Base-by-base conservation (phyloP, 306 rosid species). In the Ormosia semicastrata region DNA sequence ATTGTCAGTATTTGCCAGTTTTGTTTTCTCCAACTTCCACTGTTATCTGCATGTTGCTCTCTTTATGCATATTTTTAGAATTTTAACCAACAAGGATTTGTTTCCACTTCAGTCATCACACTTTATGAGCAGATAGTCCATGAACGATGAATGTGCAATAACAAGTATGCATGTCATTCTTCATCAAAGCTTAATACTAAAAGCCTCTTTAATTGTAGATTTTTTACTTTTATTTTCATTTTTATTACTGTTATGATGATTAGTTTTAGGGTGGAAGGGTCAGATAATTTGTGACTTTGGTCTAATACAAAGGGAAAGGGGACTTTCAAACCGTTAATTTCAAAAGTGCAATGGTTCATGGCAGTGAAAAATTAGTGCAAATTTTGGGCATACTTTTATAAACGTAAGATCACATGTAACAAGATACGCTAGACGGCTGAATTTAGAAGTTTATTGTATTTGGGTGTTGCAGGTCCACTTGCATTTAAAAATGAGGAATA, bases 381-480 rank as follows among this genome's bases (percentile, higher is more conserved):
- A 37, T 3, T 4, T 62, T 62, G 67, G 30, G 24, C 29, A 64
- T 65, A n/a, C 32, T 15, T 66, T 37, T 37, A 39, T 8, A 7
- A 2, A 33, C 6, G 3, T 29, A 32, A 14, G 53, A 47, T 11
- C n/a, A 47, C 9, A 29, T 2, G 3, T 32, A 59, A 5, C 66
- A 59, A 29, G n/a, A 32, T 63, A n/a, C 0, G 7, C 12, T 12
- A 59, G 33, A 64, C 6, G 0, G 6, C 24, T 66, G 12, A 9
- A 67, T 24, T 24, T 11, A 49, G 2, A 49, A 3, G 44, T 18
- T 40, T 6, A 66, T 43, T 78, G 8, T 52, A 9, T 14, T 53
- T 58, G 66, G 1, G 14, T 60, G 3, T 47, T 77, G 74, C 41
- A 91, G 98, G 98, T 75, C 95, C 98, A 1, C 24, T 94, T 66